A percentile compares a stretch with the other conserved stretches of the same genome.
Evolutionary conservation across 75 land plant species (phyloP).

Genomic region (Larix kaempferi): DNA sequence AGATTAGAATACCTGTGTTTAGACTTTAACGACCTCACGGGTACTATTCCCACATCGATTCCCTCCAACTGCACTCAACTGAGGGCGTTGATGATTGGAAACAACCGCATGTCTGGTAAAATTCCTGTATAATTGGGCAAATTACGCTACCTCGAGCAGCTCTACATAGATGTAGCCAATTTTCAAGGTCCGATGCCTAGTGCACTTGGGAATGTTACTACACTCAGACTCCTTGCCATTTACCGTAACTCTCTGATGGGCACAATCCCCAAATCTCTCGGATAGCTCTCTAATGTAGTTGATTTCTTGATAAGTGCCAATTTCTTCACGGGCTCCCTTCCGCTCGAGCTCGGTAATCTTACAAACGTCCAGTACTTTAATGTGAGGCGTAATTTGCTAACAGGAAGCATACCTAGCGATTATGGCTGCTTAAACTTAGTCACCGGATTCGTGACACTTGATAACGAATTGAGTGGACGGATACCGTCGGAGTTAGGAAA

Average conservation of each 20-base stretch:
- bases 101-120: neutral
- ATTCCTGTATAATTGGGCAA: neutral
- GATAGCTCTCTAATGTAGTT: constrained; percentile 29
- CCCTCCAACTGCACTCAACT: neutral
- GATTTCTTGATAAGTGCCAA: constrained; percentile 54
- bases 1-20: neutral
- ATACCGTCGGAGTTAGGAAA: constrained; percentile 65
- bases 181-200: constrained; percentile 40
- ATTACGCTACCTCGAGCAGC: neutral
- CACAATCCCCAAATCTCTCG: constrained; percentile 52
- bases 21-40: constrained; percentile 11
- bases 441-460: constrained; percentile 21
- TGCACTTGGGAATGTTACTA: constrained; percentile 33
- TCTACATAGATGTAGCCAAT: neutral
- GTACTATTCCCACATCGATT: constrained; percentile 10
- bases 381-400: constrained; percentile 36
- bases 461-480: constrained; percentile 48
- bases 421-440: constrained; percentile 37
- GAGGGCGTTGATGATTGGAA: neutral
- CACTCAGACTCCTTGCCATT: constrained; percentile 34
- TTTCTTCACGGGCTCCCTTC: constrained; percentile 55
- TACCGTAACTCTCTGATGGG: constrained; percentile 49
- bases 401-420: constrained; percentile 51
- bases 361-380: constrained; percentile 31
- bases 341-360: constrained; percentile 41